These are phyloP conservation scores for Avena eriantha DNA, from an alignment of 176 grass and related monocot species.

Conservation along the genomic window DNA sequence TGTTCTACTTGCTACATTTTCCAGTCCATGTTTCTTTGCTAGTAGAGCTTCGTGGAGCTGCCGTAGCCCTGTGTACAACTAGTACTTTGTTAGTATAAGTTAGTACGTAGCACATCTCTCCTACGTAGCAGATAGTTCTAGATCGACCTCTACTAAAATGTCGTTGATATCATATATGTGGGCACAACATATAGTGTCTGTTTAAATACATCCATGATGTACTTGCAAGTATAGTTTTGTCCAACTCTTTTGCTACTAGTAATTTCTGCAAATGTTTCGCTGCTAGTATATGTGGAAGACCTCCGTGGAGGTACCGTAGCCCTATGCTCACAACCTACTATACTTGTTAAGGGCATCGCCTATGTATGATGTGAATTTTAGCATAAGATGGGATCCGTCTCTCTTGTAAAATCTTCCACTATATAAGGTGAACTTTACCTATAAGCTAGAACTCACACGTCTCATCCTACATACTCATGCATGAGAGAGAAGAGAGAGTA, in stretches of 20 bases:
- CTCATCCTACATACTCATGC: no score
- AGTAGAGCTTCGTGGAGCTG: neutral
- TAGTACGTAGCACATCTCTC: neutral
- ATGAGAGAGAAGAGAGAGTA: no score
- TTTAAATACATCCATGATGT: neutral
- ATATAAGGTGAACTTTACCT: no score
- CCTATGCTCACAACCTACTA: neutral
- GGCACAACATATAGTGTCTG: no score
- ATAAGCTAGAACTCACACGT: no score
- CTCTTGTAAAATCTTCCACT: no score
- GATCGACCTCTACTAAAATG: neutral
- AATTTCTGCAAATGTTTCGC: neutral
- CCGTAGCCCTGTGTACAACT: neutral
- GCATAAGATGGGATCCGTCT: no score
- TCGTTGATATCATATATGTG: no score
- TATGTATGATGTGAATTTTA: no score
- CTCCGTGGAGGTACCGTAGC: neutral
- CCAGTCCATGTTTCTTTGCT: neutral
- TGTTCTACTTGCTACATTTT: neutral
- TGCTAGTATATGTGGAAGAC: neutral
- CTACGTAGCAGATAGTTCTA: neutral
- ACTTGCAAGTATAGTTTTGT: neutral
- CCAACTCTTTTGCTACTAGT: neutral
- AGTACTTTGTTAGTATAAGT: no score
- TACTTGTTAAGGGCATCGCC: neutral